Evolutionary conservation across 192 early-diverging fungal genomes (phyloP).

Genomic region (Entophlyctis luteolus): DNA sequence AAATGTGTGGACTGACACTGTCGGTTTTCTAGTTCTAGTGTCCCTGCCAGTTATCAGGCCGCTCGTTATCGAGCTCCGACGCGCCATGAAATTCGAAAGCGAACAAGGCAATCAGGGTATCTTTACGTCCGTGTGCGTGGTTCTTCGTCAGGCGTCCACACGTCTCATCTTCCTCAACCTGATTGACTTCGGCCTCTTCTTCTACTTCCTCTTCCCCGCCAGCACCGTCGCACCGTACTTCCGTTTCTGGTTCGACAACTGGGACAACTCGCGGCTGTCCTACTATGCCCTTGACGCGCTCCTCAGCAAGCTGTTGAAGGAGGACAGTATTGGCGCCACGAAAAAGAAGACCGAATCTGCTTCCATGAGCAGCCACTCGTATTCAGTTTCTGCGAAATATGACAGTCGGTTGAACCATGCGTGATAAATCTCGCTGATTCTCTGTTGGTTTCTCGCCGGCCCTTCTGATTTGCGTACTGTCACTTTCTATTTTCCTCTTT

Average conservation of each 20-base stretch:
- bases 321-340: too few relatives aligned
- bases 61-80: not conserved
- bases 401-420: too few relatives aligned
- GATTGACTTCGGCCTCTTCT: conserved; percentile 15
- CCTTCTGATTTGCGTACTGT: too few relatives aligned
- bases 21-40: not conserved
- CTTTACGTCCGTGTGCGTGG: not conserved
- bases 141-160: not conserved
- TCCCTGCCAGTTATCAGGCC: not conserved
- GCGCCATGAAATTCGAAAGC: not conserved
- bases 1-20: not conserved
- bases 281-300: conserved; percentile 3
- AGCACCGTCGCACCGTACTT: not conserved
- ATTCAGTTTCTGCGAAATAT: too few relatives aligned
- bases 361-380: too few relatives aligned
- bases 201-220: not conserved
- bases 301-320: not conserved
- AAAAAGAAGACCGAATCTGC: too few relatives aligned
- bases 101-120: not conserved
- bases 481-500: too few relatives aligned
- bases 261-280: conserved; percentile 20
- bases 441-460: too few relatives aligned
- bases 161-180: conserved; percentile 21
- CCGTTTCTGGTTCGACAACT: conserved; percentile 21
- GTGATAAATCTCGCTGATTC: too few relatives aligned